Conservation (phyloP, 257 asterid genomes). For the Petunia axillaris region DNA sequence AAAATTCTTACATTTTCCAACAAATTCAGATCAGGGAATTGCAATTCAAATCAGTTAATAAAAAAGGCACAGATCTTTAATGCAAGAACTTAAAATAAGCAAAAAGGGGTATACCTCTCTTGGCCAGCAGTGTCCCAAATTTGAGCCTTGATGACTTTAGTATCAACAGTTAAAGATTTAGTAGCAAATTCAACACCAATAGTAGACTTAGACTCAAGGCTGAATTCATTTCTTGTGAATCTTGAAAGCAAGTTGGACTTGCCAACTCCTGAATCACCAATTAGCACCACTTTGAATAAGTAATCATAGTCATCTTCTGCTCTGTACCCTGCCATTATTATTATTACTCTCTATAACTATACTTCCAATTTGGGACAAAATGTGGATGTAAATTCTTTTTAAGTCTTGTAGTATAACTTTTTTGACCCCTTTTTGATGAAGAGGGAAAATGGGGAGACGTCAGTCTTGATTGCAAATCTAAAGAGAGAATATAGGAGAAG, state of each 20-base stretch:
- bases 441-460: constrained; percentile 29
- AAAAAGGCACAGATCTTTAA: neutral
- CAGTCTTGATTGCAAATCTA: constrained; percentile 2
- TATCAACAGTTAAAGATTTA: constrained; percentile 75
- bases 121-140: constrained; percentile 97
- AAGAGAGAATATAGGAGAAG: constrained; percentile 1
- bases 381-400: neutral
- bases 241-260: constrained; percentile 86
- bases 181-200: constrained; percentile 95
- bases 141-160: constrained; percentile 86
- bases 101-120: constrained; percentile 46
- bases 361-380: neutral
- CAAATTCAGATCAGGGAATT: constrained; percentile 27
- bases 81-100: neutral
- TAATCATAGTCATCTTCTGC: constrained; percentile 91
- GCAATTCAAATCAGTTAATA: constrained; percentile 11
- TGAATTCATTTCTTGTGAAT: constrained; percentile 86
- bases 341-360: neutral
- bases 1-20: neutral
- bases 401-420: neutral
- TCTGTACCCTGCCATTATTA: constrained; percentile 67
- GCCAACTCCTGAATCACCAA: constrained; percentile 90
- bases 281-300: constrained; percentile 80
- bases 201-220: constrained; percentile 85
- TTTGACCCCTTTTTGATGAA: neutral